Evolutionary conservation across 371 early-diverging fungal genomes (phyloP).

Genomic region (Cladochytrium tenue): DNA sequence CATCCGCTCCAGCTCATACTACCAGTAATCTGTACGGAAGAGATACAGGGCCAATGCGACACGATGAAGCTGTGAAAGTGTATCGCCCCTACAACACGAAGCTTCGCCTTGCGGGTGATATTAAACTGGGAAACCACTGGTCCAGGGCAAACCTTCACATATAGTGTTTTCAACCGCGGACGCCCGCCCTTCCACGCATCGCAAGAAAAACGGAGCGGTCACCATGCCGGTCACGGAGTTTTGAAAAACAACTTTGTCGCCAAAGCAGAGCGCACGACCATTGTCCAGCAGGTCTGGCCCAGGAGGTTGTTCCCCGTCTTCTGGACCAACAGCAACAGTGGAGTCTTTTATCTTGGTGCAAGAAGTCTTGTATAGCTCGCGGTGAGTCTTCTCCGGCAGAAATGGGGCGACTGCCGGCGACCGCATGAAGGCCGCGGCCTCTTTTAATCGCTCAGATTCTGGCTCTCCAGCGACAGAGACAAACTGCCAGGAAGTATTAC

Average conservation of each 20-base stretch:
- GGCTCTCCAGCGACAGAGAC: neutral
- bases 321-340: no score
- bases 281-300: neutral
- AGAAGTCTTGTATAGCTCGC: neutral
- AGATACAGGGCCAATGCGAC: slow-evolving; percentile 78
- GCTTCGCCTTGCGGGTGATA: neutral
- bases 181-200: slow-evolving; percentile 44
- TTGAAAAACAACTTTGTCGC: slow-evolving; percentile 32
- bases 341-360: no score
- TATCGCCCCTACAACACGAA: slow-evolving; percentile 55
- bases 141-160: neutral
- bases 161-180: slow-evolving; percentile 4
- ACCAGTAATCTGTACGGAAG: slow-evolving; percentile 30
- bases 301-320: neutral
- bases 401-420: neutral
- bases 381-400: neutral
- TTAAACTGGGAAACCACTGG: neutral
- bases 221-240: slow-evolving; percentile 27
- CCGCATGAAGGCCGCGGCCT: neutral
- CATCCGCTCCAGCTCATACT: neutral
- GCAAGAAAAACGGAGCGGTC: slow-evolving; percentile 48
- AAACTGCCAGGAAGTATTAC: neutral
- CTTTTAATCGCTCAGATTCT: neutral
- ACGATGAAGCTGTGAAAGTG: slow-evolving; percentile 89
- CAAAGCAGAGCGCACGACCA: slow-evolving; percentile 44